Percentiles rank a stretch among this genome's conserved stretches.
phyloP scores from a whole-genome alignment of 805 yeast species.

The Cyberlindnera xishuangbannaensis region DNA sequence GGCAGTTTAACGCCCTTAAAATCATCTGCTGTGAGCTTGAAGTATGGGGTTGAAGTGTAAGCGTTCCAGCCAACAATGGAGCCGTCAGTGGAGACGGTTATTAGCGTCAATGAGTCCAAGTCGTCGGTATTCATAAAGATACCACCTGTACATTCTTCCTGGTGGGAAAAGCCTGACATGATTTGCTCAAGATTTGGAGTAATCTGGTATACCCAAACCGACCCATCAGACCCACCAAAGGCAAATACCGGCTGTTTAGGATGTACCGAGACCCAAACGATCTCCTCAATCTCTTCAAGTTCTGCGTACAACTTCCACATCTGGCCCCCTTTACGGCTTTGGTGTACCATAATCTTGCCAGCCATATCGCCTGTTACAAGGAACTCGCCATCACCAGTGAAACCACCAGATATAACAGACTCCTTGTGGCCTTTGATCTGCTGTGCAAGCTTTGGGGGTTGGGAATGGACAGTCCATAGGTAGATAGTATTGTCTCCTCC shows the following conservation, averaged over 20 bases:
- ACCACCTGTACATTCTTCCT: conserved; percentile 75
- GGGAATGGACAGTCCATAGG: conserved; percentile 87
- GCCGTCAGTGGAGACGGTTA: conserved; percentile 83
- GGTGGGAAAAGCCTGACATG: conserved; percentile 78
- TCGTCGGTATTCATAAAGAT: conserved; percentile 58
- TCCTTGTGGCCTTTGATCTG: conserved; percentile 80
- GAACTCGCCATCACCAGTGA: conserved; percentile 76
- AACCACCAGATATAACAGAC: conserved; percentile 79
- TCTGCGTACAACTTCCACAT: conserved; percentile 69
- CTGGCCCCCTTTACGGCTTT: conserved; percentile 71
- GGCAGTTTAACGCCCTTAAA: conserved; percentile 76
- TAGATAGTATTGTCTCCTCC: conserved; percentile 91
- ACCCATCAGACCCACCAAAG: conserved; percentile 87
- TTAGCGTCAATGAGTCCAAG: conserved; percentile 54
- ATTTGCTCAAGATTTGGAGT: conserved; percentile 56
- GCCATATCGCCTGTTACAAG: conserved; percentile 92
- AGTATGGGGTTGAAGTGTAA: conserved; percentile 64
- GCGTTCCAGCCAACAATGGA: conserved; percentile 86
- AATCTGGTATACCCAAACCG: conserved; percentile 88
- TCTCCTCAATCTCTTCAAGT: conserved; percentile 85
- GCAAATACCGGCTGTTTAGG: conserved; percentile 81
- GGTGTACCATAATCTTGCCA: conserved; percentile 74
- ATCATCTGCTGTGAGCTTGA: conserved; percentile 57
- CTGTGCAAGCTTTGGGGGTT: conserved; percentile 76
- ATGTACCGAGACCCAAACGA: conserved; percentile 77